Percentiles rank a stretch among this genome's conserved stretches.
Conservation (phyloP, 176 grass and related monocot species). For the Urochloa ruziziensis region DNA sequence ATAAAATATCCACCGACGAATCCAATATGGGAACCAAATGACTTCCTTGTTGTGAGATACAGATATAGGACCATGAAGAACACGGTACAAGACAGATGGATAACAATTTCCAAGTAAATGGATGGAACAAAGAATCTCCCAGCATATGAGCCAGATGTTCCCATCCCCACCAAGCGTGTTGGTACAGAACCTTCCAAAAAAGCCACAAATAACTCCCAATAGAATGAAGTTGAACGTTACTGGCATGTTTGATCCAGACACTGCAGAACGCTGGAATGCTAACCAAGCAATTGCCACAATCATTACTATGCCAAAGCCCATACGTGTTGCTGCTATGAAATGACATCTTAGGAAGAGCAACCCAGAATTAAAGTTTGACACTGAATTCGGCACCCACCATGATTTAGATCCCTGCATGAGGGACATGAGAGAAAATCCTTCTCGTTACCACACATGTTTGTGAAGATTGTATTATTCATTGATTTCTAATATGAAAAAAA, state of each 20-base stretch:
- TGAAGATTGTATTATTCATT: not conserved
- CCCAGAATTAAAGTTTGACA: slow-evolving; percentile 69
- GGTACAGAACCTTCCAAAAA: slow-evolving; percentile 71
- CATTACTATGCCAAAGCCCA: slow-evolving; percentile 86
- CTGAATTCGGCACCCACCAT: slow-evolving; percentile 82
- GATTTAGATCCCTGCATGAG: slow-evolving; percentile 68
- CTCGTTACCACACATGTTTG: not conserved
- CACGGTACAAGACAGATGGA: slow-evolving; percentile 51
- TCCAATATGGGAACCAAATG: slow-evolving; percentile 51
- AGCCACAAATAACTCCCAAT: slow-evolving; percentile 74
- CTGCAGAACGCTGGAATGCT: slow-evolving; percentile 57
- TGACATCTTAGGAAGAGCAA: slow-evolving; percentile 72
- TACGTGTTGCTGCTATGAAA: slow-evolving; percentile 51
- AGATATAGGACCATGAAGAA: slow-evolving; percentile 73
- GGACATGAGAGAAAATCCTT: not conserved
- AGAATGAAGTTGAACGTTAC: slow-evolving; percentile 78
- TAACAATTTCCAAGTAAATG: slow-evolving; percentile 80
- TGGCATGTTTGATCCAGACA: slow-evolving; percentile 70
- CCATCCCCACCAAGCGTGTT: slow-evolving; percentile 73
- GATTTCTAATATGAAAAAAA: not conserved
- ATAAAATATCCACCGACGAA: slow-evolving; percentile 70
- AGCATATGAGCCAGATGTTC: slow-evolving; percentile 74
- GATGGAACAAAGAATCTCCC: slow-evolving; percentile 69
- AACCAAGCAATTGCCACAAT: slow-evolving; percentile 75
- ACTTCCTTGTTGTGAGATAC: slow-evolving; percentile 30